Conservation (phyloP, 2,329 filamentous ascomycete genomes). For the Ustilaginoidea virens region DNA sequence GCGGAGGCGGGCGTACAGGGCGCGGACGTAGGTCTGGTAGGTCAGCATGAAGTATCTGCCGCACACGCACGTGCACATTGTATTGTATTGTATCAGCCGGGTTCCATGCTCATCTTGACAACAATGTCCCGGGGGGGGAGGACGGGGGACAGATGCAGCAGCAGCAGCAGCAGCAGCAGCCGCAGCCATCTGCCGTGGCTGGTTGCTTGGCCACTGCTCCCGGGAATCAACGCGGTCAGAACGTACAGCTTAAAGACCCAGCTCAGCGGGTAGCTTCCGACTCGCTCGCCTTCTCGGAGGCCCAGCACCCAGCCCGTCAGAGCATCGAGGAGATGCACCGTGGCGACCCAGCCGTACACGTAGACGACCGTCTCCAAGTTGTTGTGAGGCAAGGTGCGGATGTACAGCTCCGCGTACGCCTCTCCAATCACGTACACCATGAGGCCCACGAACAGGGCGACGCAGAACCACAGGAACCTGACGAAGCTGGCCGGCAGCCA, state of each 20-base stretch:
- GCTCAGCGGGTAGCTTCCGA: conserved; percentile 54
- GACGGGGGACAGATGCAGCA: too few species aligned
- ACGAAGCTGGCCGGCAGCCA: conserved; percentile 54
- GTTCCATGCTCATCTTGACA: too few species aligned
- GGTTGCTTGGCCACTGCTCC: too few species aligned
- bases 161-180: too few species aligned
- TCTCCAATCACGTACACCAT: conserved; percentile 54
- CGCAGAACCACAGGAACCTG: conserved; percentile 54
- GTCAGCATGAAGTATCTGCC: conserved; percentile 49
- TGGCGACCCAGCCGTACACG: conserved; percentile 55
- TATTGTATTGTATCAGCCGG: too few species aligned
- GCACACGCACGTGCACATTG: too few species aligned
- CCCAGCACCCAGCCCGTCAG: conserved; percentile 53
- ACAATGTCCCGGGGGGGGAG: too few species aligned
- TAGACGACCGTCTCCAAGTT: conserved; percentile 53
- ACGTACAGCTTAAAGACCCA: conserved; percentile 56
- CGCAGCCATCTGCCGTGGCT: too few species aligned
- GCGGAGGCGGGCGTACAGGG: conserved; percentile 51
- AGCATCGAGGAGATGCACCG: conserved; percentile 48
- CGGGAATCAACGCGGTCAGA: not conserved
- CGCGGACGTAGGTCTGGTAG: conserved; percentile 57
- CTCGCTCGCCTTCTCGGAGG: conserved; percentile 48
- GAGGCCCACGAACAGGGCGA: conserved; percentile 45
- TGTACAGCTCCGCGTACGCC: conserved; percentile 53
- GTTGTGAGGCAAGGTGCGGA: conserved; percentile 49